phyloP scores from a whole-genome alignment of 2,329 filamentous ascomycete species.

The Colletotrichum magnum region DNA sequence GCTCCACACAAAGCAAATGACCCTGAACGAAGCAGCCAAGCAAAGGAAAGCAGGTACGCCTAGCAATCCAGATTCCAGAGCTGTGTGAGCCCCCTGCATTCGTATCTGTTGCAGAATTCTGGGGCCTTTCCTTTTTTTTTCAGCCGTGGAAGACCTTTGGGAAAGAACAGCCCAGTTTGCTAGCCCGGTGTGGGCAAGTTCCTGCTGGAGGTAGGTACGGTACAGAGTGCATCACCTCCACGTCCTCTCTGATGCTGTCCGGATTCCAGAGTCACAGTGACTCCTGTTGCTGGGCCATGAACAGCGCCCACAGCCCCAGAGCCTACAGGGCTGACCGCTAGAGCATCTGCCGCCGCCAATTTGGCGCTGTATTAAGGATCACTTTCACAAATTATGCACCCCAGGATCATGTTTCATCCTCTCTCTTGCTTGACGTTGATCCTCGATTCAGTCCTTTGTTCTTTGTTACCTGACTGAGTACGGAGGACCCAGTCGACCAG shows the following conservation, averaged over 20 bases:
- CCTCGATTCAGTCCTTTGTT: constrained; percentile 15
- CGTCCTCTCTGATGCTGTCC: too few species aligned
- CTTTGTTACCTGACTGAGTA: constrained; percentile 9
- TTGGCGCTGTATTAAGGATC: constrained; percentile 35
- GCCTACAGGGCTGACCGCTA: constrained; percentile 35
- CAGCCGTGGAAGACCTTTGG: constrained; percentile 21
- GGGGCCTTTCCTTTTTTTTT: constrained; percentile 20
- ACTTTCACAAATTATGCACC: constrained; percentile 28
- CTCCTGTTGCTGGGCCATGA: too few species aligned
- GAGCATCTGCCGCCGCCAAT: constrained; percentile 25
- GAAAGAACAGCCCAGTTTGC: background rate
- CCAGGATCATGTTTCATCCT: constrained; percentile 12
- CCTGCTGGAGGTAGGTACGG: too few species aligned
- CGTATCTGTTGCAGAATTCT: constrained; percentile 40
- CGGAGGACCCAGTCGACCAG: background rate
- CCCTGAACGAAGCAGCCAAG: constrained; percentile 39
- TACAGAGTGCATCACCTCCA: background rate
- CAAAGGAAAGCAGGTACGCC: constrained; percentile 15
- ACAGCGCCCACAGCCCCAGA: too few species aligned
- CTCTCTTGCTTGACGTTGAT: constrained; percentile 6
- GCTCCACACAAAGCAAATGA: constrained; percentile 37
- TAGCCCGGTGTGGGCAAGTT: too few species aligned
- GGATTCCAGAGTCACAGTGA: too few species aligned
- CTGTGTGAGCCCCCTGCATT: constrained; percentile 39
- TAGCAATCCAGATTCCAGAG: background rate